Evolutionary conservation across 2,329 filamentous ascomycete genomes (phyloP), one percentile per base, ranked within the genome.

Genomic region (Aspergillus sp.): DNA sequence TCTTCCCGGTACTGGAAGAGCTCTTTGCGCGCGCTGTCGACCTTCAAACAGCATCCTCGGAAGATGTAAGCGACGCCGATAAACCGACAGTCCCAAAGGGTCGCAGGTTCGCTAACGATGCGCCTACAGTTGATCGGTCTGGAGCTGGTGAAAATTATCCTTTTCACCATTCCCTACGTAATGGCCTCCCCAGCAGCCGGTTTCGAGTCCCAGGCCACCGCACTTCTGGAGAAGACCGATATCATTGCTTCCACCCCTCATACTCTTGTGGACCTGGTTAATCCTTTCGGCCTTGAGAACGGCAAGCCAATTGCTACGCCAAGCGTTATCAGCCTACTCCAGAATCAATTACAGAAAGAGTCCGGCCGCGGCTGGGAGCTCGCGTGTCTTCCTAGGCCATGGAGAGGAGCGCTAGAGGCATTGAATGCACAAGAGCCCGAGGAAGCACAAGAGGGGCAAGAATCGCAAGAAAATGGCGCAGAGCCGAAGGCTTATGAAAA

Each of bases 111-210:
- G 55, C 63, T 72, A 59, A 73, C 60, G 28, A 50, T 47, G 47
- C 55, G 61, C 61, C 63, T 64, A 69, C 65, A 87, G 83, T 78
- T 85, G 47, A 78, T 89, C 53, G 86, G 87, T 19, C 78, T 96
- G 45, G 95, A 98, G 79, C 85, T 99, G 36, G 92, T 97, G 75
- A 98, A 97, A 79, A 93, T 97, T 69, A 97, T 99, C 66, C 86
- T 98, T 48, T 86, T 97, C 52, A 97, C 94, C 0, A 90, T 99
- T 60, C 94, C 95, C 0, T 99, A 98, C 75, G 83, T 92, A 57
- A 88, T 97, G 84, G 86, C 89, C 9, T 87, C 91, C 2, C 86
- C 89, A 0, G 89, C 90, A 3, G 82, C 84, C 3, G 86, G 87
- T 53, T 88, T 90, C 71, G 87, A 89, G 68, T 84, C 90, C 65